Evolutionary conservation across 2,329 filamentous ascomycete genomes (phyloP).

Genomic region (Periconia macrospinosa): DNA sequence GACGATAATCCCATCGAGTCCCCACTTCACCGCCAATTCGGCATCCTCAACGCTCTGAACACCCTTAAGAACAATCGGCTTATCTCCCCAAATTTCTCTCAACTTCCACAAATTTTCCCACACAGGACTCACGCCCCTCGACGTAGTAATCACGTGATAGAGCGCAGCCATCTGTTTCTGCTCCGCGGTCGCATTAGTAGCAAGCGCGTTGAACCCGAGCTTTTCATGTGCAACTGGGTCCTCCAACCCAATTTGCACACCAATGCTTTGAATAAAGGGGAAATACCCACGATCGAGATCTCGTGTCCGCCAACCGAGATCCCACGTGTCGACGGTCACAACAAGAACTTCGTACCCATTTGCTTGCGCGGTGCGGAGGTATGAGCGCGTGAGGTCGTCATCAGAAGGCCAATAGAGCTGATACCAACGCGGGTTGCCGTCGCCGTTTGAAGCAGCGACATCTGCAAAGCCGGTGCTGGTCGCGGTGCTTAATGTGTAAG

Average conservation of each 20-base stretch:
- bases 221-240: conserved; percentile 57
- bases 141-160: conserved; percentile 13
- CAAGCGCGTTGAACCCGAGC: conserved; percentile 12
- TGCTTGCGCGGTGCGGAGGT: conserved; percentile 50
- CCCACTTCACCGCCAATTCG: conserved; percentile 46
- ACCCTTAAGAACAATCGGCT: conserved; percentile 18
- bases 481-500: conserved; percentile 67
- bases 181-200: conserved; percentile 13
- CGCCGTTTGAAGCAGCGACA: conserved; percentile 57
- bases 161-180: conserved; percentile 13
- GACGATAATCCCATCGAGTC: conserved; percentile 50
- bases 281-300: conserved; percentile 60
- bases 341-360: conserved; percentile 65
- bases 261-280: conserved; percentile 41
- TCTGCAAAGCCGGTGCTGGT: conserved; percentile 64
- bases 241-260: conserved; percentile 63
- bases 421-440: conserved; percentile 61
- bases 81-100: conserved; percentile 33
- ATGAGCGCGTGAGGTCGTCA: conserved; percentile 62
- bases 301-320: conserved; percentile 65
- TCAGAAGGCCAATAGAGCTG: conserved; percentile 72
- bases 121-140: conserved; percentile 11
- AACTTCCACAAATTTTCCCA: conserved; percentile 34
- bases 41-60: conserved; percentile 47
- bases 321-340: conserved; percentile 69